A percentile compares a stretch with the other conserved stretches of the same genome.
Evolutionary conservation across 345 rosid genomes (phyloP).

Genomic region (Populus euphratica): DNA sequence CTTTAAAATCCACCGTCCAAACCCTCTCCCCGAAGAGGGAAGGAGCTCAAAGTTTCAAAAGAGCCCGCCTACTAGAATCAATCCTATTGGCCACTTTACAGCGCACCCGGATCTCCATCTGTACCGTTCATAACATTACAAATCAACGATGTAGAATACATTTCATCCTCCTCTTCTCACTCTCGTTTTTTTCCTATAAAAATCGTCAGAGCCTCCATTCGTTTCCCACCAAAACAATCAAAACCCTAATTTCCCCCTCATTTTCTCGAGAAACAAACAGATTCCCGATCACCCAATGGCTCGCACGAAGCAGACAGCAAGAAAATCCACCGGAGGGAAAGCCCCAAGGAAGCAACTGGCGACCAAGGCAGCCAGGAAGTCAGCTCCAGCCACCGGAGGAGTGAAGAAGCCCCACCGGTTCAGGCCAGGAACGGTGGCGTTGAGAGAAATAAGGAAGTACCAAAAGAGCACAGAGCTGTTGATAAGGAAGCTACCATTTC

Average conservation of each 20-base stretch:
- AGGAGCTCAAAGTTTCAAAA: neutral
- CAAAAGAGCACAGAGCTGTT: slow-evolving; percentile 28
- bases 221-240: neutral
- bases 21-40: neutral
- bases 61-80: neutral
- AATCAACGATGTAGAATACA: slow-evolving; percentile 1
- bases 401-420: slow-evolving; percentile 30
- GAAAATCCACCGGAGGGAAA: slow-evolving; percentile 26
- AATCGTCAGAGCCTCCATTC: neutral
- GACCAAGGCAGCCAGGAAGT: slow-evolving; percentile 21
- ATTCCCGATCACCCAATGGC: slow-evolving; percentile 2
- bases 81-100: neutral
- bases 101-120: slow-evolving; percentile 26
- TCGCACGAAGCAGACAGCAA: slow-evolving; percentile 28
- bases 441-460: slow-evolving; percentile 26
- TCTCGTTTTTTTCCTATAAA: neutral
- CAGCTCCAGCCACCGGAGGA: slow-evolving; percentile 28
- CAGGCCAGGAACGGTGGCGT: slow-evolving; percentile 26
- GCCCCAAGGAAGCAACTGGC: slow-evolving; percentile 28
- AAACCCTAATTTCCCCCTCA: neutral
- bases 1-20: neutral
- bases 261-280: neutral
- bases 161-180: neutral
- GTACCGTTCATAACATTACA: slow-evolving; percentile 5
- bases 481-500: slow-evolving; percentile 22